Evolutionary conservation across 306 rosid genomes (phyloP).

Genomic region (Cotoneaster glaucophyllus): DNA sequence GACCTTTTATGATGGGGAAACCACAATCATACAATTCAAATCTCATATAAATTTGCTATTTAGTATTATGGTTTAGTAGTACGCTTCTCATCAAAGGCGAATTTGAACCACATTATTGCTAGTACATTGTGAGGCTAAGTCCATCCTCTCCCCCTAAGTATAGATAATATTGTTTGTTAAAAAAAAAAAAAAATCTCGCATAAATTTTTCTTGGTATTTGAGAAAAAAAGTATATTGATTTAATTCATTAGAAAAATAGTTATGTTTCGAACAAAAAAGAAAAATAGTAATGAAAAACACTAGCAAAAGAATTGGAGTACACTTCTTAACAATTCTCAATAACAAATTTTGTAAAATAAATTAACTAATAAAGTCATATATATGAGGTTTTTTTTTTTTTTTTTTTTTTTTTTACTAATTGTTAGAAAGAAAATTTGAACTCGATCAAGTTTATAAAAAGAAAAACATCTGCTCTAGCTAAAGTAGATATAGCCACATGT

Average conservation of each 20-base stretch:
- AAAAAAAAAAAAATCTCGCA: not conserved
- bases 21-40: not conserved
- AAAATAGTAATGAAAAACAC: not conserved
- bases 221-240: no score
- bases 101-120: no score
- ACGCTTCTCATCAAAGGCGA: no score
- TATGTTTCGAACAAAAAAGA: not conserved
- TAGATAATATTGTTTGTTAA: no score
- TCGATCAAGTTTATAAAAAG: not conserved
- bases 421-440: no score
- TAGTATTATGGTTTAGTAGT: no score
- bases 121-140: no score
- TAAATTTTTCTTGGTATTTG: not conserved
- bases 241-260: not conserved
- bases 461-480: not conserved
- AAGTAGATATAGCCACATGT: no score
- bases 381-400: no score
- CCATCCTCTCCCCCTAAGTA: rapidly evolving
- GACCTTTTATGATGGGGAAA: not conserved
- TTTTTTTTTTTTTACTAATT: no score
- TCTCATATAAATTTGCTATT: not conserved
- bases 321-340: not conserved
- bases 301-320: not conserved
- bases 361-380: no score
- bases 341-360: not conserved